A percentile compares a stretch with the other conserved stretches of the same genome.
Conservation (phyloP, 345 rosid species). For the Erysimum cheiranthoides region DNA sequence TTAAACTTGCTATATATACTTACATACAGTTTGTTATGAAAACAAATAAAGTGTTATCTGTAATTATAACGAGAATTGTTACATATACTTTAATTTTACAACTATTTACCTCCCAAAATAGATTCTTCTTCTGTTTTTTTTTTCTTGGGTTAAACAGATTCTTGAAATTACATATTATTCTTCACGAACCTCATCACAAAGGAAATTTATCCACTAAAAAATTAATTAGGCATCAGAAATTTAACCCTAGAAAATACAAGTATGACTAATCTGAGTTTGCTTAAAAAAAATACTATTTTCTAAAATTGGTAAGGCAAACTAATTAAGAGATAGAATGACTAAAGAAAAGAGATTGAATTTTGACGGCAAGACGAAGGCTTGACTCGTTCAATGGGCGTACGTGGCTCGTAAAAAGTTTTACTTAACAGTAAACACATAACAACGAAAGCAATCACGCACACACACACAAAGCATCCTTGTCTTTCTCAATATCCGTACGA, state of each 20-base stretch:
- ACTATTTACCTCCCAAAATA: neutral
- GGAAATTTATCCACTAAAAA: neutral
- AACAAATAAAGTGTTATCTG: neutral
- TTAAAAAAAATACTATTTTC: neutral
- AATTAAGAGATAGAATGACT: neutral
- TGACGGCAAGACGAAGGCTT: conserved; percentile 33
- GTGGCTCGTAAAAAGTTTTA: conserved; percentile 31
- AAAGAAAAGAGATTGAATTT: conserved; percentile 31
- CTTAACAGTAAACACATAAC: conserved; percentile 22
- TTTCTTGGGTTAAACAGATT: too few species aligned
- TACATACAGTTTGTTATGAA: neutral
- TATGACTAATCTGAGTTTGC: neutral
- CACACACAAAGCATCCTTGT: conserved; percentile 14
- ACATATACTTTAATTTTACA: neutral
- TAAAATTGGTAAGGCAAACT: neutral
- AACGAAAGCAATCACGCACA: conserved; percentile 23
- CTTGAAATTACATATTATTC: neutral
- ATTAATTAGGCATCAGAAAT: neutral
- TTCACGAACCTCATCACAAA: neutral
- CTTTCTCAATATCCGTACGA: conserved; percentile 25
- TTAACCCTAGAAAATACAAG: neutral
- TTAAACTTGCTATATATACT: neutral
- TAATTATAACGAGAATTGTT: neutral
- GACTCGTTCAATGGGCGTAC: conserved; percentile 38
- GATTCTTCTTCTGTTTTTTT: too few species aligned